Evolutionary conservation across 2,329 filamentous ascomycete genomes (phyloP).

Genomic region (Botrytis byssoidea): DNA sequence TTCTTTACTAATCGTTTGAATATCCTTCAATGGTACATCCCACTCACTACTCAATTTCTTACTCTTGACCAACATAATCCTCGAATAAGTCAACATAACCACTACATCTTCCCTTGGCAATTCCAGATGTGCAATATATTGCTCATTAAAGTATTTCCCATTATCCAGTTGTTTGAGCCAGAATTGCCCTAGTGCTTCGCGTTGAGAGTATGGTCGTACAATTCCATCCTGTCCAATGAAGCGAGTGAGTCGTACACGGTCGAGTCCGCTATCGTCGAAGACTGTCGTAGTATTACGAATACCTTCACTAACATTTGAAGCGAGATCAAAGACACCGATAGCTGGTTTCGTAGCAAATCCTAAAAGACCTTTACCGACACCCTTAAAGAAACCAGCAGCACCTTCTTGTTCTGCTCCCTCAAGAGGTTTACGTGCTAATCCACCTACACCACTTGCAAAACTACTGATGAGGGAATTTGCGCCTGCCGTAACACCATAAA

Average conservation of each 20-base stretch:
- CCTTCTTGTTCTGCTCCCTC: conserved; percentile 97
- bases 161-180: conserved; percentile 99
- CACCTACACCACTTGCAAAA: conserved; percentile 89
- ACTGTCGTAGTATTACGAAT: conserved; percentile 99
- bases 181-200: conserved; percentile 93
- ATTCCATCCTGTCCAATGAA: conserved; percentile 93
- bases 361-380: conserved; percentile 90
- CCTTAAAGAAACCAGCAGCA: conserved; percentile 92
- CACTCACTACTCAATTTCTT: conserved; percentile 86
- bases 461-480: conserved; percentile 94
- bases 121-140: conserved; percentile 95
- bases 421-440: conserved; percentile 87
- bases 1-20: conserved; percentile 97
- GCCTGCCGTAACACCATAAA: conserved; percentile 93
- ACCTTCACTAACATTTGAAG: conserved; percentile 93
- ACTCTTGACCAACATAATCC: conserved; percentile 87
- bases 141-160: conserved; percentile 95
- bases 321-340: conserved; percentile 94
- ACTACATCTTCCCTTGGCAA: conserved; percentile 85
- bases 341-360: conserved; percentile 96
- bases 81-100: conserved; percentile 81
- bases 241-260: conserved; percentile 88
- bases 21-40: conserved; percentile 93
- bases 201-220: conserved; percentile 88
- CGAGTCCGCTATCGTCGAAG: conserved; percentile 91